Percentiles rank a stretch among this genome's conserved stretches.
Conservation (phyloP, 2,329 filamentous ascomycete genomes). For the Cladosporium halotolerans region DNA sequence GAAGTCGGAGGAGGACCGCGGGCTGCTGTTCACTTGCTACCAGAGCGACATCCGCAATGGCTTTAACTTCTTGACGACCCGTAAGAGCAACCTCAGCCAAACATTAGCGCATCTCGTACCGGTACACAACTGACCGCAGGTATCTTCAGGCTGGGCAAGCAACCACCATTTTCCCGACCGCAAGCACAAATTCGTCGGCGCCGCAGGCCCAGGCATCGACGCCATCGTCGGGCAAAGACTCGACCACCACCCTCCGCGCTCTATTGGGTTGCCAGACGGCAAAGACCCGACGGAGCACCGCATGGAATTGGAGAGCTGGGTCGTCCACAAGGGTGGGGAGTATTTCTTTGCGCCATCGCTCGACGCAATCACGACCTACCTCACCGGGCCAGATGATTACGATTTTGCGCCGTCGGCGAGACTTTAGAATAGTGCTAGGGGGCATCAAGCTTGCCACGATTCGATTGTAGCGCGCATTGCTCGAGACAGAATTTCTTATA, state of each 20-base stretch:
- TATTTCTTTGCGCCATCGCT: background rate
- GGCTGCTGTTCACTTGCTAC: background rate
- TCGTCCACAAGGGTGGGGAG: background rate
- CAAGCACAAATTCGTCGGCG: background rate
- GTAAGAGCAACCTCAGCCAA: background rate
- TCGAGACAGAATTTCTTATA: too few species aligned
- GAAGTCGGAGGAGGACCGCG: background rate
- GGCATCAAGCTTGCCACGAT: too few species aligned
- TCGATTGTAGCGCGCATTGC: too few species aligned
- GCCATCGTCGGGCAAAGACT: background rate
- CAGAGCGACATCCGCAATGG: background rate
- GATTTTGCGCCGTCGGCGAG: background rate
- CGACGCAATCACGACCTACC: background rate
- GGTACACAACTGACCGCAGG: too few species aligned
- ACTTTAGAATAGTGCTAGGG: background rate
- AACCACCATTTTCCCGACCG: background rate
- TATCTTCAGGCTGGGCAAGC: background rate
- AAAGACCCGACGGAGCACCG: background rate
- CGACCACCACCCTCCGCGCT: background rate
- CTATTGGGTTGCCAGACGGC: background rate
- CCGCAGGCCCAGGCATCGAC: background rate
- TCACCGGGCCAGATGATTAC: background rate
- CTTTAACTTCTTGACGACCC: background rate
- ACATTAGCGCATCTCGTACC: too few species aligned
- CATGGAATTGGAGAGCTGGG: background rate